phyloP scores from a whole-genome alignment of 441 rosid genomes.

The Populus hybrid region DNA sequence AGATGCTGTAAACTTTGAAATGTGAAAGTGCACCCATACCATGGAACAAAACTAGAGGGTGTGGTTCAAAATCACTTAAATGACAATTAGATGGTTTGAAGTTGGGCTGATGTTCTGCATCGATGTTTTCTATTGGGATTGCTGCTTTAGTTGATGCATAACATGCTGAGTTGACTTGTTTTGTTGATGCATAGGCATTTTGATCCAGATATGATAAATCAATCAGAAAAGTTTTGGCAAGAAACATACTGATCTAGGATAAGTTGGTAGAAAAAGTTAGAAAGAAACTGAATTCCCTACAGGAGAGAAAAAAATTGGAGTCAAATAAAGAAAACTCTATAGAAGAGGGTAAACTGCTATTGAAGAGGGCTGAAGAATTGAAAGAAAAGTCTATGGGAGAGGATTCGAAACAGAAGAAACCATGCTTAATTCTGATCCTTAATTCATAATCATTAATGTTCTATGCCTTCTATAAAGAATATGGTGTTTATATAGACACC shows the following conservation, averaged over 20 bases:
- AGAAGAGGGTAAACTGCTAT: neutral
- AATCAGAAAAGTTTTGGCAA: neutral
- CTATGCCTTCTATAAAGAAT: neutral
- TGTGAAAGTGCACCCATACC: neutral
- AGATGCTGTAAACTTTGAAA: neutral
- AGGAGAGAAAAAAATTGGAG: neutral
- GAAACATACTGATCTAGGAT: neutral
- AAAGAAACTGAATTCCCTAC: neutral
- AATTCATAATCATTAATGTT: neutral
- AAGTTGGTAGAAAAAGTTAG: neutral
- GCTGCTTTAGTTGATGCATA: neutral
- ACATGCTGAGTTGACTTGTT: neutral
- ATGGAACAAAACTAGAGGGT: neutral
- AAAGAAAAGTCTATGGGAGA: neutral
- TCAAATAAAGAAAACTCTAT: neutral
- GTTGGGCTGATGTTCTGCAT: neutral
- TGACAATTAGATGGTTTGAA: too few species aligned
- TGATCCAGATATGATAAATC: neutral
- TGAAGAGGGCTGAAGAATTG: neutral
- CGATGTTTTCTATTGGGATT: neutral
- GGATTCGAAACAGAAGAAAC: neutral
- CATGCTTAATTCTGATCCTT: neutral
- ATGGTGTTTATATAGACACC: neutral
- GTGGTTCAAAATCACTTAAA: neutral
- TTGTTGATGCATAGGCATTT: neutral